Percentiles rank a stretch among this genome's conserved stretches.
Evolutionary conservation across 805 yeast genomes (phyloP).

Genomic region (Metschnikowia continentalis): DNA sequence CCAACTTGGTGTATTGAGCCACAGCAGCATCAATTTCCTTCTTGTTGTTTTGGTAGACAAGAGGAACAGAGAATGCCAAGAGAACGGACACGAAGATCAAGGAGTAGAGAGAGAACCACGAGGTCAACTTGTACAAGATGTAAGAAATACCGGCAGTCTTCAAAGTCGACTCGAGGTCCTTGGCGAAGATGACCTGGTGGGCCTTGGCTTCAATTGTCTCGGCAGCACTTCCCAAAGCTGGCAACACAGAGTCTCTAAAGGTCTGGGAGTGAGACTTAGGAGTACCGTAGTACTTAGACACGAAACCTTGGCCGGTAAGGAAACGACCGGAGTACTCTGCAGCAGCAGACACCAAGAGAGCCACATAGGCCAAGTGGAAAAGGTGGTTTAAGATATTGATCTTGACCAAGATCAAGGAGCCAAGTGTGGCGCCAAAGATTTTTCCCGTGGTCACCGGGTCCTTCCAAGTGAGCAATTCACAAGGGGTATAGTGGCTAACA

Average conservation of each 20-base stretch:
- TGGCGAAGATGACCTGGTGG: constrained; percentile 61
- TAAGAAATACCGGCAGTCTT: constrained; percentile 67
- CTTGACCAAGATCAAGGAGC: constrained; percentile 54
- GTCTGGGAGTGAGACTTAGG: constrained; percentile 32
- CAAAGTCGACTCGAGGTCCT: constrained; percentile 67
- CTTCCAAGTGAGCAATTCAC: constrained; percentile 62
- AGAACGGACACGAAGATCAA: constrained; percentile 55
- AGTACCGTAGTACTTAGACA: constrained; percentile 71
- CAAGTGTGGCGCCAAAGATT: constrained; percentile 61
- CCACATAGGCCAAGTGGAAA: constrained; percentile 56
- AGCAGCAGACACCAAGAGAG: constrained; percentile 59
- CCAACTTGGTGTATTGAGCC: constrained; percentile 39
- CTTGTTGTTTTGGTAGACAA: constrained; percentile 68
- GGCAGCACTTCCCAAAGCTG: constrained; percentile 40
- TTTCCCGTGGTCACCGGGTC: constrained; percentile 75
- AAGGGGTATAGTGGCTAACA: constrained; percentile 5
- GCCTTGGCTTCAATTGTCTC: constrained; percentile 49
- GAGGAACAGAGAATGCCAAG: constrained; percentile 70
- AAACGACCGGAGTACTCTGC: constrained; percentile 75
- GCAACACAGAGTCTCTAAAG: constrained; percentile 37
- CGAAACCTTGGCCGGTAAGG: constrained; percentile 74
- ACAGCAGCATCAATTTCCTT: constrained; percentile 69
- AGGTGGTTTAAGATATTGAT: constrained; percentile 60
- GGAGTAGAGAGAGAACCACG: constrained; percentile 70
- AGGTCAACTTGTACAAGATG: constrained; percentile 65